Evolutionary conservation across 1,284 basidiomycete genomes (phyloP).

Genomic region (Marasmius tenuissimus): DNA sequence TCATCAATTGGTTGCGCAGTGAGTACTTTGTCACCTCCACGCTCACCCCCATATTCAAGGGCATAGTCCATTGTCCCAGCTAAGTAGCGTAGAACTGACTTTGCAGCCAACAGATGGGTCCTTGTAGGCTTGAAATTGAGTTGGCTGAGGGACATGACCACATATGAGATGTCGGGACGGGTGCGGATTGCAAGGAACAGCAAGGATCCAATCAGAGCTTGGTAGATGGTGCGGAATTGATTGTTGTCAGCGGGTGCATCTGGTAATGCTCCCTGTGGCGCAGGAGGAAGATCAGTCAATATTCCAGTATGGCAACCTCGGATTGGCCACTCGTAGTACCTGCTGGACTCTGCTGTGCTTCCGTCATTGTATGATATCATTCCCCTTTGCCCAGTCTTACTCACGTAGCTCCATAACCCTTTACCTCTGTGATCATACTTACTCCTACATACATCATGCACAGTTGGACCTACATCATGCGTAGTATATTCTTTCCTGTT

Average conservation of each 20-base stretch:
- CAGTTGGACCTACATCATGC: no score
- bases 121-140: neutral
- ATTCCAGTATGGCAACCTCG: no score
- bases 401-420: no score
- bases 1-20: neutral
- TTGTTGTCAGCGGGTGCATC: neutral
- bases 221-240: neutral
- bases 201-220: neutral
- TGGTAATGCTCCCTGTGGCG: constrained; percentile 44
- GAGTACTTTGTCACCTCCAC: neutral
- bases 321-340: no score
- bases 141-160: constrained; percentile 5
- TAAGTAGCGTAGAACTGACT: constrained; percentile 2
- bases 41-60: constrained; percentile 9
- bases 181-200: neutral
- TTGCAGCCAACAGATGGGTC: neutral
- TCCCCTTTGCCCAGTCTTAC: no score
- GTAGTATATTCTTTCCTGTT: no score
- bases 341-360: no score
- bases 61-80: neutral
- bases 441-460: no score
- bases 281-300: constrained; percentile 43
- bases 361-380: no score
- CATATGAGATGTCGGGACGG: neutral
- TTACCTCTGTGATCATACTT: no score